These are phyloP conservation scores for Fagopyrum esculentum DNA, from an alignment of 148 eudicot species.

Conservation along the genomic window DNA sequence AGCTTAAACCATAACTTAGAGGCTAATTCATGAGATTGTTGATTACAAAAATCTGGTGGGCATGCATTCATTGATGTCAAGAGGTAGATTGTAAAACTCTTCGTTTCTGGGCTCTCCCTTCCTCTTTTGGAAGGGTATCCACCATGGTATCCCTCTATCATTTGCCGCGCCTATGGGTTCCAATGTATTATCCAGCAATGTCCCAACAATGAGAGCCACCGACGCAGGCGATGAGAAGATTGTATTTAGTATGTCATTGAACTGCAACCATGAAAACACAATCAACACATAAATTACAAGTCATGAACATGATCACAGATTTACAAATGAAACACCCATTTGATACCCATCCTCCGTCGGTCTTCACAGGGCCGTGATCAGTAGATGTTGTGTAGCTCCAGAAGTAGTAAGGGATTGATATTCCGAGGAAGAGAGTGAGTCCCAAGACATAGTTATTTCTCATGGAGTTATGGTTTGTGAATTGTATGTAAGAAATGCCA, in stretches of 20 bases:
- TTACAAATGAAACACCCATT: background rate
- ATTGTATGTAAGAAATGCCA: constrained; percentile 81
- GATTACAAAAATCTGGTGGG: constrained; percentile 54
- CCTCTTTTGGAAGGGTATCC: constrained; percentile 66
- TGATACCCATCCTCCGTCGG: constrained; percentile 82
- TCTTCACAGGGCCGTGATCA: constrained; percentile 68
- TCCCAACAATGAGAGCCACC: constrained; percentile 78
- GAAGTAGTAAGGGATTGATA: constrained; percentile 89
- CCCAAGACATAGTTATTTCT: constrained; percentile 86
- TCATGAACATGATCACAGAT: background rate
- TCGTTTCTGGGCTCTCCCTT: constrained; percentile 83
- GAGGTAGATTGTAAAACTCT: constrained; percentile 82
- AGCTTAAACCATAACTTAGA: background rate
- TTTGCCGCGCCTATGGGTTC: constrained; percentile 35
- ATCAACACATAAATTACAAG: background rate
- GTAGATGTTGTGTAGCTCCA: constrained; percentile 40
- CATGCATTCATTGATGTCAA: constrained; percentile 61
- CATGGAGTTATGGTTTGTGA: constrained; percentile 82
- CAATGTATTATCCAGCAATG: constrained; percentile 63
- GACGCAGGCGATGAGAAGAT: constrained; percentile 74
- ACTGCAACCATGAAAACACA: constrained; percentile 36
- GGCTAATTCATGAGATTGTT: background rate
- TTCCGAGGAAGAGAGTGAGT: constrained; percentile 76
- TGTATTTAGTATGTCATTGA: constrained; percentile 78
- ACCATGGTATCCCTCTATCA: constrained; percentile 89